These are phyloP conservation scores for Suaeda aralocaspica DNA, from an alignment of 148 eudicot genomes.

Conservation along the genomic window DNA sequence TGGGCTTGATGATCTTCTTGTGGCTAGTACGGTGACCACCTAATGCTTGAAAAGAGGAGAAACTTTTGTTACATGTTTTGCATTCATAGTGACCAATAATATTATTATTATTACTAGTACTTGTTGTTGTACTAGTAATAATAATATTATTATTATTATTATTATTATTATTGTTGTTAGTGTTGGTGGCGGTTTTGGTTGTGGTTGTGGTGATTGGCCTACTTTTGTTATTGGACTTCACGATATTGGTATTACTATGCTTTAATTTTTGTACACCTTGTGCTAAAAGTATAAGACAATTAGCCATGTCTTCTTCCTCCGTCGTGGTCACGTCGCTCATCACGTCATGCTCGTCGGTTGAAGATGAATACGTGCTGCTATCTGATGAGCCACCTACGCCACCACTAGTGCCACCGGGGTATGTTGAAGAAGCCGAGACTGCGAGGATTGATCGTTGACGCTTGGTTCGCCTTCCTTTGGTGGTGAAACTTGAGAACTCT, in stretches of 20 bases:
- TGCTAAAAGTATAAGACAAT: constrained; percentile 60
- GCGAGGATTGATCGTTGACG: constrained; percentile 33
- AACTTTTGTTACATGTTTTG: constrained; percentile 64
- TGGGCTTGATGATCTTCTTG: constrained; percentile 54
- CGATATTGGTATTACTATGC: background rate
- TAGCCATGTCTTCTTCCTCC: constrained; percentile 80
- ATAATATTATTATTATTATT: constrained; percentile 4
- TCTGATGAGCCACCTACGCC: background rate
- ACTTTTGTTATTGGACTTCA: background rate
- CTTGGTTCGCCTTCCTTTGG: constrained; percentile 56
- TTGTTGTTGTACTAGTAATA: background rate
- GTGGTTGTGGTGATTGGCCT: background rate
- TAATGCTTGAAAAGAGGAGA: constrained; percentile 80
- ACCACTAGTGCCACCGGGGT: background rate
- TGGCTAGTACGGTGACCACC: constrained; percentile 96
- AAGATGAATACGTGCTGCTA: background rate
- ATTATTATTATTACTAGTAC: background rate
- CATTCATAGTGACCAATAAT: constrained; percentile 51
- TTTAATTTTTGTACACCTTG: constrained; percentile 27
- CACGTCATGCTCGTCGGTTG: constrained; percentile 20
- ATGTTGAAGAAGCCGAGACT: constrained; percentile 26
- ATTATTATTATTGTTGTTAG: constrained; percentile 23
- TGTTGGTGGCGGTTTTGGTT: constrained; percentile 12
- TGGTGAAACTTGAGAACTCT: constrained; percentile 21
- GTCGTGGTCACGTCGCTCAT: constrained; percentile 32